phyloP scores from a whole-genome alignment of 441 rosid species.

The Gossypium davidsonii region DNA sequence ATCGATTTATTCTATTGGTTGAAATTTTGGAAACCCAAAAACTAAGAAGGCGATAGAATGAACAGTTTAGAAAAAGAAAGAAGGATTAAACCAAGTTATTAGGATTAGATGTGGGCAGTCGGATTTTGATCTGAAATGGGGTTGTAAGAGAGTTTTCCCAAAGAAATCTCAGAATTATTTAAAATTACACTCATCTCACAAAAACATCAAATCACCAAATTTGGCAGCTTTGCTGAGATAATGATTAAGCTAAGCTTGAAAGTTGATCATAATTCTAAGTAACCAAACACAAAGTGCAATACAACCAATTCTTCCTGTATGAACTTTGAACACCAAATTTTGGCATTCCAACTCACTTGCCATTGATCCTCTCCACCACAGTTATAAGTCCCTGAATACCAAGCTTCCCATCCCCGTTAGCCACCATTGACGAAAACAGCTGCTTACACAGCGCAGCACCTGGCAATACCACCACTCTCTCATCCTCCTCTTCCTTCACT shows the following conservation, averaged over 20 bases:
- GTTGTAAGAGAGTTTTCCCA: not conserved
- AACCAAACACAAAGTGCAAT: not conserved
- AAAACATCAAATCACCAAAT: not conserved
- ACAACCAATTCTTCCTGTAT: not conserved
- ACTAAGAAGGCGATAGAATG: too few relatives aligned
- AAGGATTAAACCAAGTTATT: too few relatives aligned
- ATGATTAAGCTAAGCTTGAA: not conserved
- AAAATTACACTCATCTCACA: not conserved
- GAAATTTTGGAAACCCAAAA: too few relatives aligned
- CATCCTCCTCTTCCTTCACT: constrained; percentile 41
- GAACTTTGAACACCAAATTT: not conserved
- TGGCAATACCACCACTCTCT: constrained; percentile 37
- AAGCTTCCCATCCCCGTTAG: constrained; percentile 66
- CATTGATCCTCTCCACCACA: constrained; percentile 57
- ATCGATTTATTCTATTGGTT: too few relatives aligned
- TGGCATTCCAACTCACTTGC: constrained; percentile 20
- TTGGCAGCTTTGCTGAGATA: not conserved
- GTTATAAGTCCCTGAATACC: constrained; percentile 68
- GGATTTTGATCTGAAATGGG: not conserved
- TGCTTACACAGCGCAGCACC: constrained; percentile 68
- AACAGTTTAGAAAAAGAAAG: too few relatives aligned
- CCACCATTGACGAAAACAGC: constrained; percentile 68
- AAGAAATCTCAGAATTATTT: not conserved
- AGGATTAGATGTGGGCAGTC: too few relatives aligned
- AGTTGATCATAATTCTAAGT: not conserved